Conservation (phyloP, 108 stramenopile species). For the Nitzschia inconspicua region DNA sequence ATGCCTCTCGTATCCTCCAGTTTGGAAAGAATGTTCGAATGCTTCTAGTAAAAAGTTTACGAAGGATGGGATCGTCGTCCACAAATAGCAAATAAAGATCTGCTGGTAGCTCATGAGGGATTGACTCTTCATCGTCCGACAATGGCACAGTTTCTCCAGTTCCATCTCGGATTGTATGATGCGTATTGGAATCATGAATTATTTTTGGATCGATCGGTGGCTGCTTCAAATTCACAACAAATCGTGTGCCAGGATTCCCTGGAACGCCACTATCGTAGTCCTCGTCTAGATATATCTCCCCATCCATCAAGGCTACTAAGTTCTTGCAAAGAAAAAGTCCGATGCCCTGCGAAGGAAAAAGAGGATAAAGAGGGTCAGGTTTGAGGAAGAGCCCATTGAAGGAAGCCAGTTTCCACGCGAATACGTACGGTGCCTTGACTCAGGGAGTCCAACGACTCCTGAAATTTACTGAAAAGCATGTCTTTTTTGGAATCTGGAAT, state of each 20-base stretch:
- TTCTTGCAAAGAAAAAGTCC: constrained; percentile 33
- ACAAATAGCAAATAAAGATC: constrained; percentile 25
- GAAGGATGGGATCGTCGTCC: constrained; percentile 37
- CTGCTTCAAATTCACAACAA: constrained; percentile 23
- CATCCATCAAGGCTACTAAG: constrained; percentile 29
- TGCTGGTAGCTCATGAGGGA: constrained; percentile 5
- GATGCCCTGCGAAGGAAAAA: too few species aligned
- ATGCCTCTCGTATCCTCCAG: constrained; percentile 34
- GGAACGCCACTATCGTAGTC: constrained; percentile 30
- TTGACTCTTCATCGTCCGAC: not conserved
- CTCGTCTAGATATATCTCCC: constrained; percentile 39
- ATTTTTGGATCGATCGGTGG: not conserved
- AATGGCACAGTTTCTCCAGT: not conserved
- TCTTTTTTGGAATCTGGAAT: constrained; percentile 34
- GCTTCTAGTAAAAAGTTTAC: constrained; percentile 30
- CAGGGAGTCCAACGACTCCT: constrained; percentile 31
- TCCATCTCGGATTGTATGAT: not conserved
- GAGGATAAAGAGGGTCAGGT: constrained; percentile 10
- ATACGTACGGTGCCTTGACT: constrained; percentile 34
- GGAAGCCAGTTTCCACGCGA: not conserved
- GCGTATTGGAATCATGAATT: not conserved
- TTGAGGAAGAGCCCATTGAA: constrained; percentile 2
- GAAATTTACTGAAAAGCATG: constrained; percentile 29
- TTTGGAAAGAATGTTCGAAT: constrained; percentile 11
- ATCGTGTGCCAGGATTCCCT: constrained; percentile 36